These are phyloP conservation scores for Botrytis hyacinthi DNA, from an alignment of 2,329 filamentous ascomycete genomes.

Conservation along the genomic window DNA sequence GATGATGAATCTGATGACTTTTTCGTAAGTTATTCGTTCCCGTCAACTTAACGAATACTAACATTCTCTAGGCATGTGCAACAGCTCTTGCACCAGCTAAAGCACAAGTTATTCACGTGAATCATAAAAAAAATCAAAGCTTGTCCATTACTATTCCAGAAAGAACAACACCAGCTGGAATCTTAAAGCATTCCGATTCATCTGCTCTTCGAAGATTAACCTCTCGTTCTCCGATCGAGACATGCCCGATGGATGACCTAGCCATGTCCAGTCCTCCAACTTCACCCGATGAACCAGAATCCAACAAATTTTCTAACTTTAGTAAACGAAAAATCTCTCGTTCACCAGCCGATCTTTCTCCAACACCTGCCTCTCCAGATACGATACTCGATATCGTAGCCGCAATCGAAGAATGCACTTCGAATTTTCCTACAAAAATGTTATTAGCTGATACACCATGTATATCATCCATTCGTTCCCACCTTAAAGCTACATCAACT, in stretches of 20 bases:
- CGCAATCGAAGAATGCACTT: constrained; percentile 26
- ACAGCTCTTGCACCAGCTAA: constrained; percentile 30
- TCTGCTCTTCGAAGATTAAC: constrained; percentile 2
- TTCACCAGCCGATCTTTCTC: background rate
- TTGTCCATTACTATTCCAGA: constrained; percentile 27
- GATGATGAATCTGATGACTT: constrained; percentile 25
- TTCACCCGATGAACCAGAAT: constrained; percentile 1
- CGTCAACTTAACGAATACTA: background rate
- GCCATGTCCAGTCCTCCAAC: constrained; percentile 15
- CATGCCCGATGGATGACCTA: background rate
- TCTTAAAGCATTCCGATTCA: background rate
- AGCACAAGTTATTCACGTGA: constrained; percentile 32
- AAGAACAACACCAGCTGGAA: constrained; percentile 26
- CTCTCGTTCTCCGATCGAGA: background rate
- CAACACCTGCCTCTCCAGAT: constrained; percentile 7
- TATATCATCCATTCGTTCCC: constrained; percentile 27
- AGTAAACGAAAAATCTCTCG: background rate
- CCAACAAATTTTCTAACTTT: background rate
- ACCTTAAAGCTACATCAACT: constrained; percentile 13
- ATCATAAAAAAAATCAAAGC: constrained; percentile 13
- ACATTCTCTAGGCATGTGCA: constrained; percentile 27
- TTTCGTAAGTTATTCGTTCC: constrained; percentile 27
- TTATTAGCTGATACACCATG: constrained; percentile 28
- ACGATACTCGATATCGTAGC: constrained; percentile 24
- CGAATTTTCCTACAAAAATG: constrained; percentile 30